Evolutionary conservation across 2,329 filamentous ascomycete species (phyloP).

Genomic region (Aspergillus sp.): DNA sequence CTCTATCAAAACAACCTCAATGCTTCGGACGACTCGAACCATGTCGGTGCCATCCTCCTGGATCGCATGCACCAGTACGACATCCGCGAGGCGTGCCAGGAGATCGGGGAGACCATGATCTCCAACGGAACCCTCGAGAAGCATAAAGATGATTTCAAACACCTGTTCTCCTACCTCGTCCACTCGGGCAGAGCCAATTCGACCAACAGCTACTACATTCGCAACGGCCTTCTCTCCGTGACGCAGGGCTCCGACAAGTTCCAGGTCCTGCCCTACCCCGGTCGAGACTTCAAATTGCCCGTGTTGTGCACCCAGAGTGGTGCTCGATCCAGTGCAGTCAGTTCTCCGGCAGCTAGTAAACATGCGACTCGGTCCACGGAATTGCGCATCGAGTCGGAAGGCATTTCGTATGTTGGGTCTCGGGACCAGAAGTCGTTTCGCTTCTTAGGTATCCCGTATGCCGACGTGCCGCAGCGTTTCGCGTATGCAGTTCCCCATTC

Average conservation of each 20-base stretch:
- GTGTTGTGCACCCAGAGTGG: conserved; percentile 52
- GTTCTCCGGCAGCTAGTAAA: neutral
- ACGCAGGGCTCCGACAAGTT: conserved; percentile 29
- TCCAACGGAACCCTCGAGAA: conserved; percentile 42
- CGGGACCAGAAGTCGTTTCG: conserved; percentile 54
- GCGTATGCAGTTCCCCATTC: conserved; percentile 49
- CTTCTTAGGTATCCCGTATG: conserved; percentile 49
- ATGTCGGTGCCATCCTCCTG: conserved; percentile 52
- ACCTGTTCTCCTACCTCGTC: conserved; percentile 48
- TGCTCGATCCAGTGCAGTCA: conserved; percentile 27
- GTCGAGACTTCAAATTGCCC: conserved; percentile 37
- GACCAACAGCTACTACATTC: conserved; percentile 44
- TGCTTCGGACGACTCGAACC: conserved; percentile 52
- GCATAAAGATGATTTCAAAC: conserved; percentile 47
- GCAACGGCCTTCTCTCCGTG: conserved; percentile 40
- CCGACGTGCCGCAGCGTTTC: conserved; percentile 41
- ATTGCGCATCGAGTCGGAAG: conserved; percentile 40
- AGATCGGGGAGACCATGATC: conserved; percentile 50
- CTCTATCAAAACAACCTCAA: conserved; percentile 58
- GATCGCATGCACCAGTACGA: conserved; percentile 41
- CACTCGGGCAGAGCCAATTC: conserved; percentile 40
- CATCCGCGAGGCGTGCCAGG: conserved; percentile 46
- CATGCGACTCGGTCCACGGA: neutral
- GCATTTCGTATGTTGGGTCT: conserved; percentile 51
- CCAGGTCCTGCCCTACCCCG: conserved; percentile 31